phyloP scores from a whole-genome alignment of 805 yeast species.

The Candida caryicola region DNA sequence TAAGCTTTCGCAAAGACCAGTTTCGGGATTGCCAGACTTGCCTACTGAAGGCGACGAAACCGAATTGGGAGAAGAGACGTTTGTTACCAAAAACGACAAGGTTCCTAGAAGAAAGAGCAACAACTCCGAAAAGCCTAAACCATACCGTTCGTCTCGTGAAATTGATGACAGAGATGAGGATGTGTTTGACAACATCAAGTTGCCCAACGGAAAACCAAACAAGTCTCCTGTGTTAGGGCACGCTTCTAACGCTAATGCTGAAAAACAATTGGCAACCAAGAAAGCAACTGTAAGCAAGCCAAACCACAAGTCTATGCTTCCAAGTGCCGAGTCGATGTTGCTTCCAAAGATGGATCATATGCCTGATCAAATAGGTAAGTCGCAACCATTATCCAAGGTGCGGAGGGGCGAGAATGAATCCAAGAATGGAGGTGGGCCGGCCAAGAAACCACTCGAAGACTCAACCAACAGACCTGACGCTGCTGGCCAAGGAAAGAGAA shows the following conservation, averaged over 20 bases:
- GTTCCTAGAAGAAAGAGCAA: conserved; percentile 16
- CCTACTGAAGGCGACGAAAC: conserved; percentile 18
- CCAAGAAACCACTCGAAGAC: conserved; percentile 35
- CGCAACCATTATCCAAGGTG: conserved; percentile 22
- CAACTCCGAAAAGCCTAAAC: conserved; percentile 9
- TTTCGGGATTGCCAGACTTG: conserved; percentile 27
- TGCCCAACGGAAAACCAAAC: conserved; percentile 42
- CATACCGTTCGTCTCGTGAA: conserved; percentile 21
- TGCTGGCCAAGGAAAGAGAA: conserved; percentile 23
- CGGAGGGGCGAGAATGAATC: conserved; percentile 14
- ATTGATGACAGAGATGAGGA: conserved; percentile 18
- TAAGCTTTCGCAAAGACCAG: conserved; percentile 15
- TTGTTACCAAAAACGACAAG: conserved; percentile 35
- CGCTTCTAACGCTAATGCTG: background rate
- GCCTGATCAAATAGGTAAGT: conserved; percentile 1
- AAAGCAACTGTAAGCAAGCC: background rate
- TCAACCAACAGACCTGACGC: conserved; percentile 26
- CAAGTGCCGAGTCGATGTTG: conserved; percentile 36
- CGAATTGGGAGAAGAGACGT: conserved; percentile 34
- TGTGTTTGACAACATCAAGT: conserved; percentile 45
- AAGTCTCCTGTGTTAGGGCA: conserved; percentile 4
- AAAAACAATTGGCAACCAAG: background rate
- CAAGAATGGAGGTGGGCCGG: conserved; percentile 17
- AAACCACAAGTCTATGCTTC: conserved; percentile 25
- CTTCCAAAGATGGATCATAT: conserved; percentile 23